phyloP scores from a whole-genome alignment of 768 basidiomycete species.

The Botryobasidium botryosum region DNA sequence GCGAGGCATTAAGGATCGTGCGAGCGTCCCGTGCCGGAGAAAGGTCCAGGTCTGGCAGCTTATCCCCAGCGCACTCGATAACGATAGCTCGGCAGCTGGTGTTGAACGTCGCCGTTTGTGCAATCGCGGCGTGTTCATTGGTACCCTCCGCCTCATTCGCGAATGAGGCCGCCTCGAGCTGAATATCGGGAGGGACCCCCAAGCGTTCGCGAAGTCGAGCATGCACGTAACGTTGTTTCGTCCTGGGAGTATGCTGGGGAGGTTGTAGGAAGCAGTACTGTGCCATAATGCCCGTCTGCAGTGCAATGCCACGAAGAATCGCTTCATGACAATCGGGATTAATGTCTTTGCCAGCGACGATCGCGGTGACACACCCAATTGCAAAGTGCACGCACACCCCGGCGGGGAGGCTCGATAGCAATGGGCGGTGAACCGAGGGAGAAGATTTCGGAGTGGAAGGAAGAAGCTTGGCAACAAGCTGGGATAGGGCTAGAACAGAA shows the following conservation, averaged over 20 bases:
- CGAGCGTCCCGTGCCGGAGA: too few relatives aligned
- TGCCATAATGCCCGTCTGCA: constrained; percentile 34
- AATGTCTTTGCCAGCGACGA: constrained; percentile 64
- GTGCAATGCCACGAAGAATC: constrained; percentile 49
- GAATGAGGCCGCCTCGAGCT: constrained; percentile 29
- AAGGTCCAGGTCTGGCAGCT: too few relatives aligned
- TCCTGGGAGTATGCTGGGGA: constrained; percentile 9
- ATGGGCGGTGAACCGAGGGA: constrained; percentile 12
- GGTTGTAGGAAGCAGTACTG: constrained; percentile 34
- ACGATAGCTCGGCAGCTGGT: neutral
- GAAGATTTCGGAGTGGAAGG: neutral
- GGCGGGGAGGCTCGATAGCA: constrained; percentile 27
- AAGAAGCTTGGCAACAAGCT: constrained; percentile 28
- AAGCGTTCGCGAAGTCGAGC: constrained; percentile 29
- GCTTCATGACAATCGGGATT: constrained; percentile 38
- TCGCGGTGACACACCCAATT: constrained; percentile 42
- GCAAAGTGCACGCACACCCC: constrained; percentile 42
- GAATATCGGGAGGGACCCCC: constrained; percentile 34
- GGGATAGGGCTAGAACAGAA: constrained; percentile 36
- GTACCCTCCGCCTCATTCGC: constrained; percentile 17
- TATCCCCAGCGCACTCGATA: neutral
- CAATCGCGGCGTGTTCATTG: constrained; percentile 15
- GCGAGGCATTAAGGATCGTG: too few relatives aligned
- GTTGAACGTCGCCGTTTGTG: neutral
- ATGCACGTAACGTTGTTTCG: constrained; percentile 1